These are phyloP conservation scores for Fusarium metavorans DNA, from an alignment of 2,329 filamentous ascomycete species.

Conservation along the genomic window DNA sequence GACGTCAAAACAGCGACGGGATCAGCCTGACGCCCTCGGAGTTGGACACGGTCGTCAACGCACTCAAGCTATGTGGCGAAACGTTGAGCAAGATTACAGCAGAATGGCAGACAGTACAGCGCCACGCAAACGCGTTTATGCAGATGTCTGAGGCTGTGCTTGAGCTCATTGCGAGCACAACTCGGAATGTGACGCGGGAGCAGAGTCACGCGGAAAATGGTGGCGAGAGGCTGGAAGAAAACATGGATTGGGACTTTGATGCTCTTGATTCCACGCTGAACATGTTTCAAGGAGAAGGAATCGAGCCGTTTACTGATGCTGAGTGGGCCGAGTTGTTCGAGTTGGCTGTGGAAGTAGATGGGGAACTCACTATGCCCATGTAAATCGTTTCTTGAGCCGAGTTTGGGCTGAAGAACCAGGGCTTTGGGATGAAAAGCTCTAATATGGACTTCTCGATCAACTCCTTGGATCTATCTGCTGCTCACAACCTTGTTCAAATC, in stretches of 20 bases:
- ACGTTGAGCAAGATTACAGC: background rate
- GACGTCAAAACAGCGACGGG: background rate
- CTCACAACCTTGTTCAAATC: background rate
- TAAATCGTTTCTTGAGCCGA: background rate
- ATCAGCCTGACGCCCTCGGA: background rate
- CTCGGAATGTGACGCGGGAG: background rate
- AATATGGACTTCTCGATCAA: background rate
- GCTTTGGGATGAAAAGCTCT: too few species aligned
- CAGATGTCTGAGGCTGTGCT: background rate
- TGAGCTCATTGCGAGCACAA: background rate
- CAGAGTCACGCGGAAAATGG: background rate
- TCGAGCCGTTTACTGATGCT: background rate
- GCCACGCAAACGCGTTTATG: background rate
- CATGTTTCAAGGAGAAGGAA: background rate
- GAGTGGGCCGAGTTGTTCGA: background rate
- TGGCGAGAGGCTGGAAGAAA: background rate
- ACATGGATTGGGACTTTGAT: background rate
- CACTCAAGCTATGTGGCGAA: background rate
- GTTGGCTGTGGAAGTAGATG: background rate
- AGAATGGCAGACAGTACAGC: background rate
- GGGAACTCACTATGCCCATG: background rate
- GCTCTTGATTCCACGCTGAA: background rate
- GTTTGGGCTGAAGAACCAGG: too few species aligned
- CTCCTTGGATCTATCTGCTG: background rate
- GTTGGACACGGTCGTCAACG: background rate